These are phyloP conservation scores for Musa acuminata DNA, from an alignment of 176 grass and related monocot species.

Conservation along the genomic window DNA sequence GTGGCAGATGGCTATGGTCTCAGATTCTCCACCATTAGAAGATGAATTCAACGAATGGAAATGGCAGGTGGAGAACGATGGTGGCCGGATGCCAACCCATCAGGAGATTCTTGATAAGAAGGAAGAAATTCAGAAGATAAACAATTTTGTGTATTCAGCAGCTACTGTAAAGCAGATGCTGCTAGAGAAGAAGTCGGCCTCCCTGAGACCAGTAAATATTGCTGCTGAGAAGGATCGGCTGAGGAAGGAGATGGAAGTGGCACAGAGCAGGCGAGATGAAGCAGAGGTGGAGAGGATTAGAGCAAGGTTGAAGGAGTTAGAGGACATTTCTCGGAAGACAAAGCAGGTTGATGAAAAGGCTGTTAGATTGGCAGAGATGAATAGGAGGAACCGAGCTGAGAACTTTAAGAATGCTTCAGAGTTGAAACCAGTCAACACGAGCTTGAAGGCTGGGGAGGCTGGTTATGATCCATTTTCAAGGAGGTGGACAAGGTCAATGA, in stretches of 20 bases:
- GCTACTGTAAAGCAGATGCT: slow-evolving; percentile 67
- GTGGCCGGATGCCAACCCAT: slow-evolving; percentile 50
- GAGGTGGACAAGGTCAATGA: slow-evolving; percentile 89
- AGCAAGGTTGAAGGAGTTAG: slow-evolving; percentile 45
- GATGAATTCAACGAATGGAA: slow-evolving; percentile 92
- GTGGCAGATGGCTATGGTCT: slow-evolving; percentile 89
- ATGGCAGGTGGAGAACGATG: slow-evolving; percentile 55
- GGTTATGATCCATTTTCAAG: slow-evolving; percentile 96
- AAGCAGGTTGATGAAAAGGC: slow-evolving; percentile 59
- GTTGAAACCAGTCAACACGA: slow-evolving; percentile 70
- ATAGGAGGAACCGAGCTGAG: slow-evolving; percentile 75
- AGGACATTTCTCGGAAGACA: slow-evolving; percentile 29
- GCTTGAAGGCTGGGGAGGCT: slow-evolving; percentile 83
- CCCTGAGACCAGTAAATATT: slow-evolving; percentile 68
- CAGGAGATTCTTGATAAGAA: slow-evolving; percentile 93
- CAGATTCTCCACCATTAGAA: slow-evolving; percentile 46
- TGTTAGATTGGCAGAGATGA: slow-evolving; percentile 92
- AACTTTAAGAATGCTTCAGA: slow-evolving; percentile 97
- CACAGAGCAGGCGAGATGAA: slow-evolving; percentile 42
- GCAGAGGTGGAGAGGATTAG: slow-evolving; percentile 60
- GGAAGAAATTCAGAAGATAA: slow-evolving; percentile 52
- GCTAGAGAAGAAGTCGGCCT: slow-evolving; percentile 63
- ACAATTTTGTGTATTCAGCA: slow-evolving; percentile 74
- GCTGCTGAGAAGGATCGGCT: slow-evolving; percentile 94
- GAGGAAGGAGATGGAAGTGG: slow-evolving; percentile 68